Base-by-base conservation (phyloP, 179 eudicot species). In the Beta corolliflora region DNA sequence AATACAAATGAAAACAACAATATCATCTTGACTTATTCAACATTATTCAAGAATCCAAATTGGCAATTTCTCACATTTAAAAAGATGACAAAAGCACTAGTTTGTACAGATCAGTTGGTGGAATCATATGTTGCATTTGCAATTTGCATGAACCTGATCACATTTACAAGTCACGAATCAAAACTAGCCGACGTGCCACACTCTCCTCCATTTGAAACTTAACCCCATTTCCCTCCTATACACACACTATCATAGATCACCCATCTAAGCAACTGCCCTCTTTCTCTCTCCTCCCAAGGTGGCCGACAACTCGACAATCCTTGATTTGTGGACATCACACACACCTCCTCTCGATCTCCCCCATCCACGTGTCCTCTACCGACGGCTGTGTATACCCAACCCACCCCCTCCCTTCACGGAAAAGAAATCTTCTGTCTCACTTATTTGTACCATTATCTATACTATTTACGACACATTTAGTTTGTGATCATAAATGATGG, bases 251-350 rank as follows among this genome's bases (percentile, higher is more conserved):
- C 41, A 36, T 36, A 36, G 41, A 36, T 36, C 41, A 36, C 41
- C 41, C 41, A 36, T 36, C 41, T 36, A 36, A 36, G 41, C 41
- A 36, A 36, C 4, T 36, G 3, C 41, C 69, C 56, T 25, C 14
- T 9, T 50, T 8, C 71, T n/a, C 70, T 61, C 19, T 50, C 53
- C 18, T 50, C 41, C 45, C 31, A 46, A 72, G 75, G 66, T 78
- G 78, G 85, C 85, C 85, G 85, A 82, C 85, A 82, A 78, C 58
- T 82, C 16, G 74, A 78, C 81, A 82, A 73, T 15, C 75, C 68
- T 78, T 77, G 77, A 61, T 80, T 80, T 61, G 44, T 80, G 71
- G 78, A 74, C 83, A 46, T 53, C 70, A 52, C 63, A 29, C 31
- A 52, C 36, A 16, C 48, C 46, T 71, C 53, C 50, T 63, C 71